Percentiles rank a stretch among this genome's conserved stretches.
Conservation (phyloP, 2,329 filamentous ascomycete genomes). For the Uncinocarpus reesii region DNA sequence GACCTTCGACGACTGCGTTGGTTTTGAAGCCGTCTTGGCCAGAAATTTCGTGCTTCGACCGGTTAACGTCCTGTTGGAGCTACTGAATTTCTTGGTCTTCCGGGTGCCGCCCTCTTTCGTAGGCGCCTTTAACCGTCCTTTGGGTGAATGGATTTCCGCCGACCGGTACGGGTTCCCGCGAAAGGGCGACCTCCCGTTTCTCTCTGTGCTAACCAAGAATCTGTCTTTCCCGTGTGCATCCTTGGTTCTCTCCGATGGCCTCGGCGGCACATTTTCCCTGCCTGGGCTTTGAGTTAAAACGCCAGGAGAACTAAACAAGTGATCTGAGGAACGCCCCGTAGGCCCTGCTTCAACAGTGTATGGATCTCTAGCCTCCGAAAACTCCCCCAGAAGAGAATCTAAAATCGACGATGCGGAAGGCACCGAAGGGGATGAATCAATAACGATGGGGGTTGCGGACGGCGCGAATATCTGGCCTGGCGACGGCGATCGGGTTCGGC, state of each 20-base stretch:
- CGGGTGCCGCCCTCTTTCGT: slow-evolving; percentile 19
- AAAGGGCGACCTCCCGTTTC: not conserved
- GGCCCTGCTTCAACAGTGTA: not conserved
- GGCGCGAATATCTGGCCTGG: slow-evolving; percentile 9
- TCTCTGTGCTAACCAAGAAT: not conserved
- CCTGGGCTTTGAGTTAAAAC: slow-evolving; percentile 2
- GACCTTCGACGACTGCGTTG: not conserved
- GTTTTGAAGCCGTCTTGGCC: slow-evolving; percentile 13
- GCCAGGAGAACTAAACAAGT: too few relatives aligned
- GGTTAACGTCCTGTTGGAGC: slow-evolving; percentile 26
- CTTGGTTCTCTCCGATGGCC: not conserved
- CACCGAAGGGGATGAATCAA: slow-evolving; percentile 1
- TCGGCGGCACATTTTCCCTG: slow-evolving; percentile 13
- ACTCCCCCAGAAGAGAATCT: not conserved
- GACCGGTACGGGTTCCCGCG: not conserved
- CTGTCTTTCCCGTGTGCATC: not conserved
- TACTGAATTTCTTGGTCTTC: slow-evolving; percentile 22
- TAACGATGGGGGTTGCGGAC: slow-evolving; percentile 8
- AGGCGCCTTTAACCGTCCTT: not conserved
- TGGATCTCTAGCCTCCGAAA: not conserved
- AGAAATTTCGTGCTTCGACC: slow-evolving; percentile 30
- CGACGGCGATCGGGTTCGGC: slow-evolving; percentile 6
- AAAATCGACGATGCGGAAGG: not conserved
- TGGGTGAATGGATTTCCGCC: not conserved
- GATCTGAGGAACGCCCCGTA: not conserved